Conservation (phyloP, 2,329 filamentous ascomycete genomes). For the Colletotrichum euphorbiae region DNA sequence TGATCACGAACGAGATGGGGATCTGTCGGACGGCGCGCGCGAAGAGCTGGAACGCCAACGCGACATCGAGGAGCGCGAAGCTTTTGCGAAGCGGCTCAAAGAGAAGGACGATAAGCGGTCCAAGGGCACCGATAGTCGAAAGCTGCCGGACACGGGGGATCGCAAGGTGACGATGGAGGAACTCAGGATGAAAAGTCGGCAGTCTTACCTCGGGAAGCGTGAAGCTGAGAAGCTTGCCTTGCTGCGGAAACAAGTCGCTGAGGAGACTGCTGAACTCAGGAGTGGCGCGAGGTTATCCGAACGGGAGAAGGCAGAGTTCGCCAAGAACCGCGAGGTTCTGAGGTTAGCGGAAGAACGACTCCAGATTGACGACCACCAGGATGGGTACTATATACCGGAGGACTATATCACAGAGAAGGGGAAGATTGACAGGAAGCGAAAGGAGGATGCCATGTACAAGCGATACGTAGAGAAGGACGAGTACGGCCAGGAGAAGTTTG, state of each 20-base stretch:
- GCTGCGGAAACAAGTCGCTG: slow-evolving; percentile 88
- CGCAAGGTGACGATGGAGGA: slow-evolving; percentile 81
- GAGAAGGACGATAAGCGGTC: slow-evolving; percentile 77
- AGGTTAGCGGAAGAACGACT: slow-evolving; percentile 86
- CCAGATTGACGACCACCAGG: slow-evolving; percentile 88
- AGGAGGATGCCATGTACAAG: slow-evolving; percentile 90
- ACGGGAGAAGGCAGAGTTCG: slow-evolving; percentile 87
- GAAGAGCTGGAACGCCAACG: slow-evolving; percentile 69
- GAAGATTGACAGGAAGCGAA: slow-evolving; percentile 87
- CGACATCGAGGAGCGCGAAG: slow-evolving; percentile 81
- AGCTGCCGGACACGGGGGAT: slow-evolving; percentile 73
- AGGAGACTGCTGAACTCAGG: slow-evolving; percentile 84
- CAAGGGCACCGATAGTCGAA: slow-evolving; percentile 67
- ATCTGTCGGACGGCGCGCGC: slow-evolving; percentile 70
- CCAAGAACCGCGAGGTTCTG: slow-evolving; percentile 85
- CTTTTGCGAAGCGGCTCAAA: slow-evolving; percentile 80
- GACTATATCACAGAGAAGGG: slow-evolving; percentile 96
- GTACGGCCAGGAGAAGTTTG: slow-evolving; percentile 86
- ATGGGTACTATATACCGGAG: slow-evolving; percentile 93
- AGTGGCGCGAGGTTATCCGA: slow-evolving; percentile 81
- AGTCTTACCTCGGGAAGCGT: slow-evolving; percentile 93
- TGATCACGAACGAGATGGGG: slow-evolving; percentile 46
- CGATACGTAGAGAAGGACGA: slow-evolving; percentile 90
- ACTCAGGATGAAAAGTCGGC: slow-evolving; percentile 83
- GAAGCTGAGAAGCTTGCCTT: slow-evolving; percentile 87